A percentile compares a stretch with the other conserved stretches of the same genome.
Conservation (phyloP, 306 rosid species). For the Corylus avellana region DNA sequence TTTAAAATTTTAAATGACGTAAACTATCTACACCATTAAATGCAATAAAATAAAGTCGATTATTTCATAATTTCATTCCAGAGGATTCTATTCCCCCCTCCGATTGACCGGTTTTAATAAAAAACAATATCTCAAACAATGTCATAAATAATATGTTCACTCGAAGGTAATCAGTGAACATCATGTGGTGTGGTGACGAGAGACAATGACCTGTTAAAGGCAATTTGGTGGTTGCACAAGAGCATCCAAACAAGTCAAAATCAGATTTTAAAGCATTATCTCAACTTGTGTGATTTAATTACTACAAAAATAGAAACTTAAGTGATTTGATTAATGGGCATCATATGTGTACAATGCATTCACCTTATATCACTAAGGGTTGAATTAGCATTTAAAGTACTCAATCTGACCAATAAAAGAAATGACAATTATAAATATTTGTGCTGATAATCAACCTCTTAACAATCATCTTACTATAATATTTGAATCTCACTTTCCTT, state of each 20-base stretch:
- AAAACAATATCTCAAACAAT: neutral
- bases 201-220: neutral
- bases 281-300: neutral
- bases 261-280: neutral
- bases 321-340: neutral
- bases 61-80: no score
- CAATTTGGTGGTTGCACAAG: neutral
- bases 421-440: neutral
- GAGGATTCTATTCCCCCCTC: no score
- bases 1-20: no score
- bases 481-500: no score
- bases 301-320: neutral
- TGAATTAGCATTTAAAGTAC: neutral
- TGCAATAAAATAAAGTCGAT: no score
- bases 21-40: no score
- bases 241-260: neutral
- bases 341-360: neutral
- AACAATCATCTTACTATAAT: neutral
- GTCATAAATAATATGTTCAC: neutral
- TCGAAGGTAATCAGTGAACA: neutral
- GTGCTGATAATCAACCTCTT: neutral
- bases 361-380: no score
- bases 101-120: no score
- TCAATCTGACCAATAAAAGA: neutral
- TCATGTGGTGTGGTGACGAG: neutral